Evolutionary conservation across 345 rosid genomes (phyloP).

Genomic region (Gossypium turneri): DNA sequence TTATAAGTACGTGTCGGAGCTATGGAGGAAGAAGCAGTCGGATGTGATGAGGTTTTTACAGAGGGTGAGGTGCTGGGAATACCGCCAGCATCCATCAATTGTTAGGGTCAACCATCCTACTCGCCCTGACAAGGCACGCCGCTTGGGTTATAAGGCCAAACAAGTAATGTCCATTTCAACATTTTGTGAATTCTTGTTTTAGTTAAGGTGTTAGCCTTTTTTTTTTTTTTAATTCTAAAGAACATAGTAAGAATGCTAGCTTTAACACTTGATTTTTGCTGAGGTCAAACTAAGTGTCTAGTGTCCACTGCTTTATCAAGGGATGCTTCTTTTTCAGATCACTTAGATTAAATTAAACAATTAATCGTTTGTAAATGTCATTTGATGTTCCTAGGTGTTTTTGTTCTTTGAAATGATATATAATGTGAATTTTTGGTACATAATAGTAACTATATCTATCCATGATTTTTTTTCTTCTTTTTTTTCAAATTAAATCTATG

Average conservation of each 20-base stretch:
- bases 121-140: constrained; percentile 97
- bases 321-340: constrained; percentile 32
- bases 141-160: constrained; percentile 96
- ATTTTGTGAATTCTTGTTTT: neutral
- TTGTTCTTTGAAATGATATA: neutral
- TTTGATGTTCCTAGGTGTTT: neutral
- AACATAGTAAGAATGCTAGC: neutral
- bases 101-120: constrained; percentile 85
- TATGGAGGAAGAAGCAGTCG: constrained; percentile 99
- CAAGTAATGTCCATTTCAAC: constrained; percentile 43
- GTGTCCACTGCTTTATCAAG: constrained; percentile 29
- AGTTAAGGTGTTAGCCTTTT: neutral
- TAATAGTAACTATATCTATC: neutral
- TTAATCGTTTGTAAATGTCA: constrained; percentile 24
- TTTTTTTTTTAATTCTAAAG: neutral
- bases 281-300: constrained; percentile 14
- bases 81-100: constrained; percentile 90
- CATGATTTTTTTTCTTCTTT: neutral
- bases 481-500: neutral
- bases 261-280: neutral
- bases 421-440: neutral
- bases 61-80: constrained; percentile 99
- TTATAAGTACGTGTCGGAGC: constrained; percentile 92
- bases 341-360: constrained; percentile 20
- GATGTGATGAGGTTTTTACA: constrained; percentile 97